Percentiles rank a stretch among this genome's conserved stretches.
phyloP scores from a whole-genome alignment of 139 green algal genomes.

The Auxenochlorella pyrenoidosa region DNA sequence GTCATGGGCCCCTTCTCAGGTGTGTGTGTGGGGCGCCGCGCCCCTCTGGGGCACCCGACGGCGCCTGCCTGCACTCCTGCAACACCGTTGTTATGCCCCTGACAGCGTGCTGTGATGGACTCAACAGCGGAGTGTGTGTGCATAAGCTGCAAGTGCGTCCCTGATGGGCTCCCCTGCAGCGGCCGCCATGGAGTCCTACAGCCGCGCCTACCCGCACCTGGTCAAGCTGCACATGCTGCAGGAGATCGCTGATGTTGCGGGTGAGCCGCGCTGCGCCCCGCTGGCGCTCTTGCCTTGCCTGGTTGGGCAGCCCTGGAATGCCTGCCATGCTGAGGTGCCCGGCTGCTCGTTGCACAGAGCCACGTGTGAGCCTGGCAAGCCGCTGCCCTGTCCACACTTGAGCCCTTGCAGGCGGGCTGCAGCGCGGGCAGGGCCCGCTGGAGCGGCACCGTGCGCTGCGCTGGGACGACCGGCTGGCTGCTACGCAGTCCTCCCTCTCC shows the following conservation, averaged over 20 bases:
- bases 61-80: too few species aligned
- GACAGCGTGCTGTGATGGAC: too few species aligned
- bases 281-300: background rate
- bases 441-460: slow-evolving; percentile 64
- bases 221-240: slow-evolving; percentile 90
- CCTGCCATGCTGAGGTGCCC: background rate
- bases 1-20: slow-evolving; percentile 77
- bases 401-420: slow-evolving; percentile 1
- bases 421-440: slow-evolving; percentile 20
- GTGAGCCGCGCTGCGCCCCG: background rate
- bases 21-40: background rate
- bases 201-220: slow-evolving; percentile 88
- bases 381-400: too few species aligned
- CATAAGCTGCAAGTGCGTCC: background rate
- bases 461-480: slow-evolving; percentile 78
- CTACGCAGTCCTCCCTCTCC: slow-evolving; percentile 70
- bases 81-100: background rate
- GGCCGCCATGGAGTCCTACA: slow-evolving; percentile 88
- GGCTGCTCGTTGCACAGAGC: background rate
- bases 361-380: background rate
- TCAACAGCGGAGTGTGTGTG: background rate
- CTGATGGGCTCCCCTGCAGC: slow-evolving; percentile 49
- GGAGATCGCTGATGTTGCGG: slow-evolving; percentile 54
- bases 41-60: too few species aligned
- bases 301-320: background rate